Conservation (phyloP, 1,284 basidiomycete species). For the Ceratorhiza oryzae-sativae region DNA sequence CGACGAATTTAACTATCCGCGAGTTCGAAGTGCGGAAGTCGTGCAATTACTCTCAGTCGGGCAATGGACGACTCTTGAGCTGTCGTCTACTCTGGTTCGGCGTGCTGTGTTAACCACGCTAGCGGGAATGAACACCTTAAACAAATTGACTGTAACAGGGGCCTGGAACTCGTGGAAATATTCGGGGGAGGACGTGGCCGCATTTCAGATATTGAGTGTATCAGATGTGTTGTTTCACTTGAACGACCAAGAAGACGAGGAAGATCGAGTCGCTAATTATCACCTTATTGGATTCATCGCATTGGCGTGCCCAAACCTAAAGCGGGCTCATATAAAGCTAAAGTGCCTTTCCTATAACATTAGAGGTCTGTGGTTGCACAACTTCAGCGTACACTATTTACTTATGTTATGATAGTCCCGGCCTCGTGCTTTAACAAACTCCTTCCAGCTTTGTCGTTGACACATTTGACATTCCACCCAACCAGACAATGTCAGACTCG, state of each 20-base stretch:
- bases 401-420: neutral
- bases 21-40: too few relatives aligned
- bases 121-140: neutral
- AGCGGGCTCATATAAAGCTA: neutral
- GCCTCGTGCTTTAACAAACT: neutral
- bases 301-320: neutral
- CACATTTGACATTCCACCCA: neutral
- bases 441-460: neutral
- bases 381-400: neutral
- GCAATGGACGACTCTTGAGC: neutral
- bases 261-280: neutral
- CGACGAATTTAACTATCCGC: too few relatives aligned
- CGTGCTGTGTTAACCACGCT: neutral
- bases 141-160: neutral
- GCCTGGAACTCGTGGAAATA: neutral
- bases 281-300: neutral
- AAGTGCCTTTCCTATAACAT: neutral
- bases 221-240: neutral
- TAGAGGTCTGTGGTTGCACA: neutral
- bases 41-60: too few relatives aligned
- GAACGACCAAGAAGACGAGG: neutral
- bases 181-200: neutral
- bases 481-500: neutral
- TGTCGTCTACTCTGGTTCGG: neutral
- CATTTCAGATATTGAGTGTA: neutral